Evolutionary conservation across 371 early-diverging fungal species (phyloP).

Genomic region (Blakeslea trispora): DNA sequence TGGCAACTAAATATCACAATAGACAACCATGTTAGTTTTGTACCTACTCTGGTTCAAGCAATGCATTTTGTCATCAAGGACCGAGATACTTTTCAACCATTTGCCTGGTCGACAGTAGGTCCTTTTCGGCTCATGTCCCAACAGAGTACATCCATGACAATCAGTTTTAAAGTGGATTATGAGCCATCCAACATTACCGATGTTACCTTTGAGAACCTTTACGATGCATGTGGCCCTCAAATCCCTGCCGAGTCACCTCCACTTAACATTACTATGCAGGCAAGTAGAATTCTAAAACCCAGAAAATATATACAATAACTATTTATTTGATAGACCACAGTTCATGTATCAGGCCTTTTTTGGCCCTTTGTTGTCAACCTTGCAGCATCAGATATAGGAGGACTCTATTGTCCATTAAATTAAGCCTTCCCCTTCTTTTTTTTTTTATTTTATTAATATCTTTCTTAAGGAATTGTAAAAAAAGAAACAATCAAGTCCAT

Average conservation of each 20-base stretch:
- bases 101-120: constrained; percentile 20
- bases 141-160: constrained; percentile 1
- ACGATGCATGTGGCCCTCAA: constrained; percentile 35
- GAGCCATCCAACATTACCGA: constrained; percentile 15
- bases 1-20: constrained; percentile 30
- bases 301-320: constrained; percentile 4
- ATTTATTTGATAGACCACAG: constrained; percentile 24
- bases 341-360: constrained; percentile 20
- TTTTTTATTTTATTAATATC: no score
- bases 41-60: constrained; percentile 18
- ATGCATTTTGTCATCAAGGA: constrained; percentile 21
- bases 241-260: constrained; percentile 22
- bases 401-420: constrained; percentile 26
- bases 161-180: constrained; percentile 20
- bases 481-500: constrained; percentile 1
- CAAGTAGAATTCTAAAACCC: no score
- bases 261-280: constrained; percentile 28
- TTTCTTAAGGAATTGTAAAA: no score
- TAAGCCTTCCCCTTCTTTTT: neutral
- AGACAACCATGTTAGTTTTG: constrained; percentile 23
- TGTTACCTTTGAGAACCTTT: constrained; percentile 28
- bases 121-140: constrained; percentile 11
- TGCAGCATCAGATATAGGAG: constrained; percentile 14
- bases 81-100: constrained; percentile 19
- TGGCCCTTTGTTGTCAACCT: constrained; percentile 15